Percentiles rank a stretch among this genome's conserved stretches.
These are phyloP conservation scores for Dothideomycetes sp. DNA, from an alignment of 2,329 filamentous ascomycete genomes.

Conservation along the genomic window DNA sequence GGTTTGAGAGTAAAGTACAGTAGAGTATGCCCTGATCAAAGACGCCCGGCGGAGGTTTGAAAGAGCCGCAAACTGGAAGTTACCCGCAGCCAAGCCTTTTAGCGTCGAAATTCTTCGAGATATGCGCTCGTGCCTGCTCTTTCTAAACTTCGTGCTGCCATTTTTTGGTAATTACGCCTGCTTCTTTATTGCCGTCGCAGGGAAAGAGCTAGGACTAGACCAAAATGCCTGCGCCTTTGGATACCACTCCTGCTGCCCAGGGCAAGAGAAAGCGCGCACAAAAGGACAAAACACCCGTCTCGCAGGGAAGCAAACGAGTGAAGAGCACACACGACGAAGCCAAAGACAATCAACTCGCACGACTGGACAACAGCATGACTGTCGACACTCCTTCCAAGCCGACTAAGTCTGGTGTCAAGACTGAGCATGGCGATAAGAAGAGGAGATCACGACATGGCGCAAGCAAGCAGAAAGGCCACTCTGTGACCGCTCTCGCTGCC, in stretches of 20 bases:
- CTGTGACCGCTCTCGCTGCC: not conserved
- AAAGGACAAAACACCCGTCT: conserved; percentile 8
- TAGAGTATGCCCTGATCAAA: no score
- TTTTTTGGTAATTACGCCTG: not conserved
- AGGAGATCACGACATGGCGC: not conserved
- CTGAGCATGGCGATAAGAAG: conserved; percentile 2
- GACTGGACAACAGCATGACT: not conserved
- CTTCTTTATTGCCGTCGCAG: no score
- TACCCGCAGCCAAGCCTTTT: no score
- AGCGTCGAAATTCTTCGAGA: not conserved
- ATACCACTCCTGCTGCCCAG: conserved; percentile 4
- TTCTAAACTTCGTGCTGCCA: not conserved
- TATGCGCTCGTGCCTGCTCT: not conserved
- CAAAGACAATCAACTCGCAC: no score
- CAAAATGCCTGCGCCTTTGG: not conserved
- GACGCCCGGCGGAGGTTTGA: not conserved
- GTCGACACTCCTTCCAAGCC: not conserved
- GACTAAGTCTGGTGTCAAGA: not conserved
- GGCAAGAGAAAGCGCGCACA: conserved; percentile 9
- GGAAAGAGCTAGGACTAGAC: not conserved
- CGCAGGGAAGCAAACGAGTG: not conserved
- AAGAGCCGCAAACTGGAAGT: not conserved
- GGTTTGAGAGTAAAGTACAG: no score
- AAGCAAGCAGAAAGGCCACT: conserved; percentile 5
- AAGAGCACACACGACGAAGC: not conserved